These are phyloP conservation scores for Conoideocrella luteorostrata DNA, from an alignment of 2,329 filamentous ascomycete genomes.

Conservation along the genomic window DNA sequence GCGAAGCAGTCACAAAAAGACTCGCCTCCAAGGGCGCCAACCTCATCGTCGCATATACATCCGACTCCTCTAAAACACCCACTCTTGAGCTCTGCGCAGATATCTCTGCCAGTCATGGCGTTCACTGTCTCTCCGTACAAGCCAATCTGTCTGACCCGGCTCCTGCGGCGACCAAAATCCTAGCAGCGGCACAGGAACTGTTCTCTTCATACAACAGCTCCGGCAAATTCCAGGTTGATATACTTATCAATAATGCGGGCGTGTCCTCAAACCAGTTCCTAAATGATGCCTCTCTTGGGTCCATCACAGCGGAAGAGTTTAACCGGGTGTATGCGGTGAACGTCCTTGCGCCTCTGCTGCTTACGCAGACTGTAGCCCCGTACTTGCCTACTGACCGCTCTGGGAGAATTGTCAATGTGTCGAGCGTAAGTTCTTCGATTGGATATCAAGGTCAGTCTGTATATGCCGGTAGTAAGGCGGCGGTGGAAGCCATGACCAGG, in stretches of 20 bases:
- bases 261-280: constrained; percentile 58
- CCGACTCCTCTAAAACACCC: constrained; percentile 42
- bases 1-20: constrained; percentile 50
- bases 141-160: constrained; percentile 22
- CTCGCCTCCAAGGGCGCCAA: constrained; percentile 55
- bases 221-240: constrained; percentile 52
- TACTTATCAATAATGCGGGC: constrained; percentile 84
- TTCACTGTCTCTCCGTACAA: constrained; percentile 21
- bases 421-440: constrained; percentile 46
- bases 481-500: constrained; percentile 52
- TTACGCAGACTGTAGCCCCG: constrained; percentile 66
- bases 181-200: constrained; percentile 22
- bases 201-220: constrained; percentile 17
- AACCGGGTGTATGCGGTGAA: constrained; percentile 70
- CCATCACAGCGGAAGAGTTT: constrained; percentile 59
- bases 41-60: constrained; percentile 55
- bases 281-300: constrained; percentile 43
- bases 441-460: constrained; percentile 50
- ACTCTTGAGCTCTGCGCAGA: constrained; percentile 41
- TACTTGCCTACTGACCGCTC: constrained; percentile 64
- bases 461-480: constrained; percentile 53
- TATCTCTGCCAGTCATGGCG: constrained; percentile 37
- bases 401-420: constrained; percentile 50
- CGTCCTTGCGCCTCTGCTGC: constrained; percentile 71
- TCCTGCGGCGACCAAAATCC: constrained; percentile 19